Evolutionary conservation across 768 basidiomycete species (phyloP), one percentile per base, ranked within the genome.

Genomic region (Suillus paluster): DNA sequence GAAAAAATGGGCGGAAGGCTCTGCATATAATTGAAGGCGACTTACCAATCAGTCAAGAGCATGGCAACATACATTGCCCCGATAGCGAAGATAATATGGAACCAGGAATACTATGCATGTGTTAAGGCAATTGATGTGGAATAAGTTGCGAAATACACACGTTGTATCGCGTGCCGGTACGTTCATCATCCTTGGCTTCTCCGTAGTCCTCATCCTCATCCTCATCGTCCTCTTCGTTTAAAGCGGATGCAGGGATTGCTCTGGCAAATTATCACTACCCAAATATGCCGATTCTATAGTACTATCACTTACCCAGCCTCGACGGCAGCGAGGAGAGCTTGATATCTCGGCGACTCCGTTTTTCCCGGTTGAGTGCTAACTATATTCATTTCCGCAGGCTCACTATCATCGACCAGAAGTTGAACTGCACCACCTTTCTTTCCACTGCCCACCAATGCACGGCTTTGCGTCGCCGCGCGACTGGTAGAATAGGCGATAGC

Each of bases 61-160:
- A 97, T 96, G 7, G 93, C 95, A 27, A 98, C 95, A 76, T 99
- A 99, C 97, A 99, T 99, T 15, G 95, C 83, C 33, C 88, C 97
- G 67, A 99, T 90, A 49, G 91, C 87, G 72, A 99, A 99, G 70
- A 99, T 98, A 74, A 98, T 78, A 72, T 99, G 97, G 87, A 99
- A 99, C 95, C 95, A 99, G 2, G 95, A 87, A 73, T 99, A 99
- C 95, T 97, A 67, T 6, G 21, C 39, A 44, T 49, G 23, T 33
- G 38, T 41, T 65, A 19, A 62, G 60, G 12, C 11, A 38, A 27
- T 30, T 61, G 17, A n/a, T 15, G 41, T 38, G 6, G 19, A 59
- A 45, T 34, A 52, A 10, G 4, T 17, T 17, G 23, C 59, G 50
- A 53, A 14, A 55, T 10, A 72, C 87, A 64, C 74, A 95, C 95